Percentiles rank a stretch among this genome's conserved stretches.
Conservation (phyloP, 2,329 filamentous ascomycete genomes). For the Aspergillus sp. region DNA sequence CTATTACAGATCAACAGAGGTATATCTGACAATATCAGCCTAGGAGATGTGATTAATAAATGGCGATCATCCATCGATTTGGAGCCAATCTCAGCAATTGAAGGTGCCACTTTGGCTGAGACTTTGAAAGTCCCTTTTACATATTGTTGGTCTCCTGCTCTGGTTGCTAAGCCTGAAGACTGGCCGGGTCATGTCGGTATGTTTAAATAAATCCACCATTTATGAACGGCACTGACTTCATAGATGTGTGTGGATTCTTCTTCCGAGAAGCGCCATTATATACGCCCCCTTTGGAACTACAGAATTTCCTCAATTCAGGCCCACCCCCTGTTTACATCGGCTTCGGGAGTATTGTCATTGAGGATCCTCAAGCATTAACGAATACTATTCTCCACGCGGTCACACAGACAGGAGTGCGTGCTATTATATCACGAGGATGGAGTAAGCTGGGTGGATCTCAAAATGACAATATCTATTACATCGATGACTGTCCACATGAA, state of each 20-base stretch:
- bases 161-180: conserved; percentile 38
- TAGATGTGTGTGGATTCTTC: conserved; percentile 44
- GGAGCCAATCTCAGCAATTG: conserved; percentile 30
- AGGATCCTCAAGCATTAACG: conserved; percentile 44
- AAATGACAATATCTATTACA: conserved; percentile 40
- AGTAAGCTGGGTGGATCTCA: conserved; percentile 40
- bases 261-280: conserved; percentile 35
- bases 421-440: conserved; percentile 54
- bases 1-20: background rate
- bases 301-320: conserved; percentile 42
- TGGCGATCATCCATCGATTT: conserved; percentile 39
- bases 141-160: conserved; percentile 42
- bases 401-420: conserved; percentile 42
- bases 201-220: background rate
- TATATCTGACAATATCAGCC: conserved; percentile 13
- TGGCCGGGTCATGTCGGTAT: conserved; percentile 34
- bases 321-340: conserved; percentile 52
- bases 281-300: conserved; percentile 35
- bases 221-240: conserved; percentile 1
- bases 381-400: conserved; percentile 46
- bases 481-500: conserved; percentile 54
- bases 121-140: conserved; percentile 38
- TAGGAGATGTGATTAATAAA: conserved; percentile 44
- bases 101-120: conserved; percentile 33
- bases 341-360: conserved; percentile 54